A percentile compares a stretch with the other conserved stretches of the same genome.
phyloP scores from a whole-genome alignment of 2,329 filamentous ascomycete species.

The Camillea tinctor region DNA sequence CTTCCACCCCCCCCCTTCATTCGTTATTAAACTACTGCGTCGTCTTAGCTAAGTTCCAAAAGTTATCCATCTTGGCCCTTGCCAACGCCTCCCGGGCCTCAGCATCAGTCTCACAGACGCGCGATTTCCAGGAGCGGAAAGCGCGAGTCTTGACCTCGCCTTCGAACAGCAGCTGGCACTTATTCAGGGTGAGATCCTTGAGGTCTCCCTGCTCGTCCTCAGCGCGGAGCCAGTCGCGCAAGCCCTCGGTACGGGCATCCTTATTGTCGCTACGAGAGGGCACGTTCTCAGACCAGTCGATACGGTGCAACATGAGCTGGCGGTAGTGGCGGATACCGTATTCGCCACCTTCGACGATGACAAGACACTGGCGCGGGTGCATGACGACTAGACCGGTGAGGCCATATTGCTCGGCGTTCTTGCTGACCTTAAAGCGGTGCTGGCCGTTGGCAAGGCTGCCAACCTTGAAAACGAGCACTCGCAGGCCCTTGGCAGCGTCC shows the following conservation, averaged over 20 bases:
- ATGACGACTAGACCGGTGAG: conserved; percentile 90
- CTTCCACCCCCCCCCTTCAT: not conserved
- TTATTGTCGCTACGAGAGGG: conserved; percentile 62
- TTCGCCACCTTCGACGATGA: conserved; percentile 87
- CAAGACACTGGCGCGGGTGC: conserved; percentile 82
- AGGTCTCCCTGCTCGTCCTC: conserved; percentile 75
- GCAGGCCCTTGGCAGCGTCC: conserved; percentile 83
- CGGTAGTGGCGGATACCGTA: conserved; percentile 82
- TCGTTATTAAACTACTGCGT: conserved; percentile 26
- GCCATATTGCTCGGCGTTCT: conserved; percentile 85
- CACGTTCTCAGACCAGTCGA: conserved; percentile 91
- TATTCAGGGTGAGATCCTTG: conserved; percentile 80
- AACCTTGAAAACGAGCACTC: conserved; percentile 85
- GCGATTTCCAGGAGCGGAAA: conserved; percentile 86
- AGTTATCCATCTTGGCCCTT: conserved; percentile 87
- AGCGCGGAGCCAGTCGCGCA: conserved; percentile 74
- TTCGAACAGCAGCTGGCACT: conserved; percentile 84
- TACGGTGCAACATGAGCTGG: conserved; percentile 89
- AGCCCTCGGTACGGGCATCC: conserved; percentile 56
- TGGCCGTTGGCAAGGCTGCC: conserved; percentile 87
- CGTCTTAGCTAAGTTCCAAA: conserved; percentile 87
- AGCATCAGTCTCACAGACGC: conserved; percentile 89
- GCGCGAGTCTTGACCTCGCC: conserved; percentile 77
- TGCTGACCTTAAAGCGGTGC: conserved; percentile 88
- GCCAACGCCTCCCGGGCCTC: conserved; percentile 80